These are phyloP conservation scores for Hypomontagnella submonticulosa DNA, from an alignment of 495 filamentous ascomycete species.

Conservation along the genomic window DNA sequence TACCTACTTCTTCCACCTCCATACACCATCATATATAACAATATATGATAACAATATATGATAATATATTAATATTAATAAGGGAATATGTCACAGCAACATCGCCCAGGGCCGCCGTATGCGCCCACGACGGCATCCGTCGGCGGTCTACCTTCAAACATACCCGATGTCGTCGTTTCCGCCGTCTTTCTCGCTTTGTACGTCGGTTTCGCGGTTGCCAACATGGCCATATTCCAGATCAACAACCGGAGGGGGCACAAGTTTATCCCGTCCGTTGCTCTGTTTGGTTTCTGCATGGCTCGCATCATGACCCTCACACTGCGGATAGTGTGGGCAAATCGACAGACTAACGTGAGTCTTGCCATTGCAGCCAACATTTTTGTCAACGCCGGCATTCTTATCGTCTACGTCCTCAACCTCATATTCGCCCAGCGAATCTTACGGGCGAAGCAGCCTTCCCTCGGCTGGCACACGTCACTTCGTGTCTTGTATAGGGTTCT, in stretches of 20 bases:
- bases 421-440: slow-evolving; percentile 83
- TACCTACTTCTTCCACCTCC: too few relatives aligned
- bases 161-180: slow-evolving; percentile 72
- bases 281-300: slow-evolving; percentile 86
- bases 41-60: too few relatives aligned
- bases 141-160: slow-evolving; percentile 66
- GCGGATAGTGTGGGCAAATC: slow-evolving; percentile 69
- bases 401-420: slow-evolving; percentile 84
- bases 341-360: slow-evolving; percentile 63
- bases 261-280: slow-evolving; percentile 73
- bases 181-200: slow-evolving; percentile 76
- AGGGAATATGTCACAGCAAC: slow-evolving; percentile 26
- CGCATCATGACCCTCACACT: slow-evolving; percentile 72
- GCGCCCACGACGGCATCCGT: slow-evolving; percentile 59
- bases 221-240: slow-evolving; percentile 73
- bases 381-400: slow-evolving; percentile 78
- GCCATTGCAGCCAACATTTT: slow-evolving; percentile 81
- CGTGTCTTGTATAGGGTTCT: slow-evolving; percentile 63
- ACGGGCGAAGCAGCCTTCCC: slow-evolving; percentile 73
- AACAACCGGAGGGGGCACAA: slow-evolving; percentile 71
- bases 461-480: slow-evolving; percentile 71
- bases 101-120: slow-evolving; percentile 49
- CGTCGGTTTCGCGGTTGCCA: slow-evolving; percentile 62
- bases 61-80: too few relatives aligned
- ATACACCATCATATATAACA: too few relatives aligned